Base-by-base conservation (phyloP, 2,329 filamentous ascomycete genomes). In the Ceratocystis huliohia region DNA sequence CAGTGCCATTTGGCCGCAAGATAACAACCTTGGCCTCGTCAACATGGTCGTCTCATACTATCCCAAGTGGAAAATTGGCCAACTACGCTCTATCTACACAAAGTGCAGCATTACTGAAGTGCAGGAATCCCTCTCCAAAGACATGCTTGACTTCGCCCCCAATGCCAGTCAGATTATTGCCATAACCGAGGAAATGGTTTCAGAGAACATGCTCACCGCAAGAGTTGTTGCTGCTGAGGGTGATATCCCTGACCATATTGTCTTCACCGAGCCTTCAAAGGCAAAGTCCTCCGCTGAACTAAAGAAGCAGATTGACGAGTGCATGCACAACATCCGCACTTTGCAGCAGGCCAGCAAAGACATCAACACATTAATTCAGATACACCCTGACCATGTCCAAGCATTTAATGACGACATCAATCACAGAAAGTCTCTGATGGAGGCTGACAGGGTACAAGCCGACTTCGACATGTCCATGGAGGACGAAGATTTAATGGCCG, bases 11-110 rank as follows among this genome's bases (percentile, higher is more conserved):
- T 95, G 89, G 87, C 74, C 76, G 46, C 80, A 83, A 70, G 91
- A 97, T 71, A 83, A 84, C 61, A 97, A 95, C 72, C 74, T 77
- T 3, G 83, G 86, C 2, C 81, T 97, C 15, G 79, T 96, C 13
- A 76, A 79, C 3, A 84, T 90, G 73, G 86, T 93, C 10, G 74
- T 88, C 48, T 78, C 82, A 22, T 85, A 88, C 8, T 89, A 92
- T 73, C 85, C 88, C 70, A 85, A 86, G 71, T 91, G 88, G 78
- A 86, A 88, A 68, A 84, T 97, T 67, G 79, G 87, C 44, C 85
- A 85, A 68, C 79, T 97, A 30, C 85, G 86, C 57, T 82, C 83
- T 64, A 85, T 89, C 2, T 96, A 93, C 73, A 78, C 76, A 65
- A 82, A 82, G 69, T 77, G 86, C 44, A 80, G 81, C 17, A 77